A percentile compares a stretch with the other conserved stretches of the same genome.
Evolutionary conservation across 805 yeast species (phyloP).

Genomic region (Hanseniaspora nectarophila): DNA sequence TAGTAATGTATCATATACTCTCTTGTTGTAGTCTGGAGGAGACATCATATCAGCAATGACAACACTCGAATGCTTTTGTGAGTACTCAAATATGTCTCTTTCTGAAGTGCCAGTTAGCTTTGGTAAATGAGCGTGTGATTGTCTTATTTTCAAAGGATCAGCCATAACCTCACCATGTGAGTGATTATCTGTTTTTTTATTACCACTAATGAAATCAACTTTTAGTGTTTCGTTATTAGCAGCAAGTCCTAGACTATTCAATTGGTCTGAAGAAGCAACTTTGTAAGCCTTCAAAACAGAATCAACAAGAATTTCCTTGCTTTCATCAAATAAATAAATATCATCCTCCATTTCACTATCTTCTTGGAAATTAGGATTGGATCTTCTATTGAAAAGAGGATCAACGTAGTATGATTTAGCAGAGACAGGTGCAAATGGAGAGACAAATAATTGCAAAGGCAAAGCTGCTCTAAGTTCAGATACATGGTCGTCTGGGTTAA

Average conservation of each 20-base stretch:
- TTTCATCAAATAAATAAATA: slow-evolving; percentile 13
- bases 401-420: slow-evolving; percentile 30
- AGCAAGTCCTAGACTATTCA: not conserved
- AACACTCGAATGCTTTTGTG: slow-evolving; percentile 14
- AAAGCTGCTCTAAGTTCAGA: slow-evolving; percentile 85
- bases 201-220: slow-evolving; percentile 3
- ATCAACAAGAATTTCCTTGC: slow-evolving; percentile 13
- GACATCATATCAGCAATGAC: slow-evolving; percentile 38
- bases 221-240: not conserved
- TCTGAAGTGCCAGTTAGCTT: slow-evolving; percentile 1
- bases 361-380: slow-evolving; percentile 16
- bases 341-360: slow-evolving; percentile 8
- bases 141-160: slow-evolving; percentile 16
- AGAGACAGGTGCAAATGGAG: slow-evolving; percentile 68
- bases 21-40: slow-evolving; percentile 76
- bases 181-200: not conserved
- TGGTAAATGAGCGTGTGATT: not conserved
- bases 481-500: slow-evolving; percentile 84
- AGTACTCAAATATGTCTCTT: slow-evolving; percentile 9
- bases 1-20: slow-evolving; percentile 63
- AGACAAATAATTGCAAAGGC: slow-evolving; percentile 64
- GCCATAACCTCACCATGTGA: not conserved
- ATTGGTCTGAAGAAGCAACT: slow-evolving; percentile 7
- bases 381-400: slow-evolving; percentile 13
- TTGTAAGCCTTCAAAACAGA: slow-evolving; percentile 13